Conservation (phyloP, 148 eudicot species). For the Persicaria tinctoria region DNA sequence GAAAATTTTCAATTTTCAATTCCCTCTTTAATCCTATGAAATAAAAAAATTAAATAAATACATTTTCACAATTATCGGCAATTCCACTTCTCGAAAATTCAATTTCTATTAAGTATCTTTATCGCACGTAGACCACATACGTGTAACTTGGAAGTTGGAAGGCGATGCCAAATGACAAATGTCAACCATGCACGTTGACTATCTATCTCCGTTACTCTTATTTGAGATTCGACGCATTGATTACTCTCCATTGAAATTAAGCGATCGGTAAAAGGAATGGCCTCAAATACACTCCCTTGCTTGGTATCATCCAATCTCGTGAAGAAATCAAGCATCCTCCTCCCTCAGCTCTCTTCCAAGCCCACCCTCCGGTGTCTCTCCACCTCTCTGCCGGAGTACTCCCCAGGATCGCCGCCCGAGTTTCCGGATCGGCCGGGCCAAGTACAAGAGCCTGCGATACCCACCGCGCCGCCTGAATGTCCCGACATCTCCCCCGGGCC, state of each 20-base stretch:
- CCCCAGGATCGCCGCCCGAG: background rate
- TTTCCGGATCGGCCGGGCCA: conserved; percentile 7
- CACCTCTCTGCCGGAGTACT: conserved; percentile 1
- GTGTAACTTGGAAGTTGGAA: too few species aligned
- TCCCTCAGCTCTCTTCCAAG: background rate
- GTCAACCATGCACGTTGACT: too few species aligned
- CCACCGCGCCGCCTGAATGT: background rate
- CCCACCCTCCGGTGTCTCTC: background rate
- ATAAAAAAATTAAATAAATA: too few species aligned
- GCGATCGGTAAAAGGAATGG: background rate
- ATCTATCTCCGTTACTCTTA: too few species aligned
- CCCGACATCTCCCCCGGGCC: background rate
- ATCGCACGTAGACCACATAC: too few species aligned
- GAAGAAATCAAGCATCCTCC: background rate
- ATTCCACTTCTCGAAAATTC: too few species aligned
- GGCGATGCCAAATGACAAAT: too few species aligned
- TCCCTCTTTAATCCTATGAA: too few species aligned
- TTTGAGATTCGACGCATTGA: too few species aligned
- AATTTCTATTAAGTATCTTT: too few species aligned
- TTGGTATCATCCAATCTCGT: conserved; percentile 1
- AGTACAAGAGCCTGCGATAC: background rate
- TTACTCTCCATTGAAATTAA: background rate
- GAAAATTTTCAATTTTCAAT: too few species aligned
- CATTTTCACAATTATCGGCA: too few species aligned
- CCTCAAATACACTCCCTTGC: background rate